Evolutionary conservation across 2,329 filamentous ascomycete genomes (phyloP).

Genomic region (Sphaerulina vaccinii): DNA sequence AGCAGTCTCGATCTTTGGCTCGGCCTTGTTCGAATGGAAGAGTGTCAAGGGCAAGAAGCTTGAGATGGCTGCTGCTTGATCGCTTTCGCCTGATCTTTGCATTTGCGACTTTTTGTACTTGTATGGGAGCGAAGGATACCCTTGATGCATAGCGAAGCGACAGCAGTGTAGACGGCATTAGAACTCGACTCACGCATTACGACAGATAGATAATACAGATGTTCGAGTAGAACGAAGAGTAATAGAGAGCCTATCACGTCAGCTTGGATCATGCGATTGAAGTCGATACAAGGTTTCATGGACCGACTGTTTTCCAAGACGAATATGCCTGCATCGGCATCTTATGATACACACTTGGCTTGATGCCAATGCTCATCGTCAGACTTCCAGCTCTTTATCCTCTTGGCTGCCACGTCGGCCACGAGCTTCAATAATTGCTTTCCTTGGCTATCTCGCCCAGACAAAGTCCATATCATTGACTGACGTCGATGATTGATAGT

Average conservation of each 20-base stretch:
- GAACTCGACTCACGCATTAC: not conserved
- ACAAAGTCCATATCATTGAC: not conserved
- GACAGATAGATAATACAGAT: constrained; percentile 1
- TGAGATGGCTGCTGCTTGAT: constrained; percentile 36
- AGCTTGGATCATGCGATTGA: too few relatives aligned
- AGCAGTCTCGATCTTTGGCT: constrained; percentile 55
- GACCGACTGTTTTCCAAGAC: too few relatives aligned
- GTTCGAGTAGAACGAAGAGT: not conserved
- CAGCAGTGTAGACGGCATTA: not conserved
- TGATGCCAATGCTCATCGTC: constrained; percentile 8
- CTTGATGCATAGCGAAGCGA: not conserved
- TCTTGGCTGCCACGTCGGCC: constrained; percentile 6
- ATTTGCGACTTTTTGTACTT: not conserved
- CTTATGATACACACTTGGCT: constrained; percentile 1
- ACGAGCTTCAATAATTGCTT: constrained; percentile 3
- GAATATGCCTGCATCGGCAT: too few relatives aligned
- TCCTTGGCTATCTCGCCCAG: not conserved
- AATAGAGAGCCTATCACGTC: not conserved
- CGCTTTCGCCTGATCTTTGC: not conserved
- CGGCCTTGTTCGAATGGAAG: constrained; percentile 61
- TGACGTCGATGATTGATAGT: not conserved
- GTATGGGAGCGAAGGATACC: not conserved
- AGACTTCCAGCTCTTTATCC: not conserved
- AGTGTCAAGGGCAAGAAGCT: constrained; percentile 58
- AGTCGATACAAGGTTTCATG: constrained; percentile 4